Conservation (phyloP, 2,329 filamentous ascomycete species). For the Periconia digitata region DNA sequence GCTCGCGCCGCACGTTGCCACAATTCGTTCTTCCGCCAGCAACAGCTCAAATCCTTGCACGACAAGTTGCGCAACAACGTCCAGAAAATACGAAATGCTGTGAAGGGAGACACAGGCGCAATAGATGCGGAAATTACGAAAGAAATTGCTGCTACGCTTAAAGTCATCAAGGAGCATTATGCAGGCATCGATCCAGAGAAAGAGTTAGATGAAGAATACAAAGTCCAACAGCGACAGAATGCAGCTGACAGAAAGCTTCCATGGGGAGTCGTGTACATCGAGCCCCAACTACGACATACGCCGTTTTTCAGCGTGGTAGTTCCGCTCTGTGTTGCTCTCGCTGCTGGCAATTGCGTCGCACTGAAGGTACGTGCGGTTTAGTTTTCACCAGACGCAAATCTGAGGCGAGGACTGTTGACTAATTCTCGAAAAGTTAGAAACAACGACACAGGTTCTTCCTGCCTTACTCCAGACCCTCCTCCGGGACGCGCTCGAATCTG, state of each 20-base stretch:
- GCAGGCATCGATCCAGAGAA: constrained; percentile 42
- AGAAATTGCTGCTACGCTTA: constrained; percentile 47
- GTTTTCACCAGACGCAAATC: too few relatives aligned
- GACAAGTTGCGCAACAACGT: constrained; percentile 40
- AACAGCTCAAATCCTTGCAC: constrained; percentile 50
- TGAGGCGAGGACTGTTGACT: too few relatives aligned
- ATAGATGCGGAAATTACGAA: constrained; percentile 42
- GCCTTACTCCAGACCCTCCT: constrained; percentile 44
- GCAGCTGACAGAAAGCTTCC: constrained; percentile 36
- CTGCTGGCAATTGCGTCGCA: constrained; percentile 55
- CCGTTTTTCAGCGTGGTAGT: constrained; percentile 51
- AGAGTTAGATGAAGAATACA: constrained; percentile 47
- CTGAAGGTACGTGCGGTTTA: constrained; percentile 45
- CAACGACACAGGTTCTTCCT: constrained; percentile 39
- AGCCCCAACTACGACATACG: constrained; percentile 49
- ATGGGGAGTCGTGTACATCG: constrained; percentile 52
- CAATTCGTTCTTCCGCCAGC: constrained; percentile 51
- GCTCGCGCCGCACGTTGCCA: constrained; percentile 49
- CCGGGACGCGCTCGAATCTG: constrained; percentile 46
- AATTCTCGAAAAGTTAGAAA: constrained; percentile 41
- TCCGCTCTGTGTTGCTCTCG: constrained; percentile 51
- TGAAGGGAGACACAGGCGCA: constrained; percentile 43
- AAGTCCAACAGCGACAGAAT: constrained; percentile 44
- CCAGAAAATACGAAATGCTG: constrained; percentile 42
- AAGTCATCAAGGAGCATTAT: constrained; percentile 45